A percentile compares a stretch with the other conserved stretches of the same genome.
Conservation (phyloP, 768 basidiomycete genomes). For the Suillus fuscotomentosus region DNA sequence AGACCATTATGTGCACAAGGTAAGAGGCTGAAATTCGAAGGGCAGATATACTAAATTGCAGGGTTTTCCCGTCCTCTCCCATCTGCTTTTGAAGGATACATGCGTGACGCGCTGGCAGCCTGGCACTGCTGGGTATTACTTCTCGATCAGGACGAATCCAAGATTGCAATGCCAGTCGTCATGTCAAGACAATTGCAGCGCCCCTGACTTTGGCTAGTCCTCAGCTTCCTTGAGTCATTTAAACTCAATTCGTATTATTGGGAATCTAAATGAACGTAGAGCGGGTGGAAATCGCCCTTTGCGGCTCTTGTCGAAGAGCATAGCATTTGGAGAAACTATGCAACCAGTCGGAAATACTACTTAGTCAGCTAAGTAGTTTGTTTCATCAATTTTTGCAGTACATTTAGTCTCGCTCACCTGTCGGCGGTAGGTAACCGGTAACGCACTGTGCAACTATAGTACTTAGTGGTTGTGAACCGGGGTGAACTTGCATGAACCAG, state of each 20-base stretch:
- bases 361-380: neutral
- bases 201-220: neutral
- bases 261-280: neutral
- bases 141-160: neutral
- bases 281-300: neutral
- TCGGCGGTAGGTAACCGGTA: neutral
- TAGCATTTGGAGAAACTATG: neutral
- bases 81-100: constrained; percentile 1
- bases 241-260: neutral
- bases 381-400: neutral
- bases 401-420: neutral
- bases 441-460: neutral
- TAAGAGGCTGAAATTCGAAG: neutral
- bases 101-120: neutral
- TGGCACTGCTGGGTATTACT: neutral
- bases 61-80: neutral
- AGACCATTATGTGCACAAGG: constrained; percentile 23
- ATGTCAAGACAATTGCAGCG: neutral
- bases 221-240: neutral
- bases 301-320: neutral
- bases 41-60: neutral
- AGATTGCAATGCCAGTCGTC: neutral
- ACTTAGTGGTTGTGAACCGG: neutral
- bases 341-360: neutral
- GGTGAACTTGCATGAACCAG: neutral